Conservation (phyloP, 1,139 yeast genomes). For the Saccharomyces hybrid region DNA sequence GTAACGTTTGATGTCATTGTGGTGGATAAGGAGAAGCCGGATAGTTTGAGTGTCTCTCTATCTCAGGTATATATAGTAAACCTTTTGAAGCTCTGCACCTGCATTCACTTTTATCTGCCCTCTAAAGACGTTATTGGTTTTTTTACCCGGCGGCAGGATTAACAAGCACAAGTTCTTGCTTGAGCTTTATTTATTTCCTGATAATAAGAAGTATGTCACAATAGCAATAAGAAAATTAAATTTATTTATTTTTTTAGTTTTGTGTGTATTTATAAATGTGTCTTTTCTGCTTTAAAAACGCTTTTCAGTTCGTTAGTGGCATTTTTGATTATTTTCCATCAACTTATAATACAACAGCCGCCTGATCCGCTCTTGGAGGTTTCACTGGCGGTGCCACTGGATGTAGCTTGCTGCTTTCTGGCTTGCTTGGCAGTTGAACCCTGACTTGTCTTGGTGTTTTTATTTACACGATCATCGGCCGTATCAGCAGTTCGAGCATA, state of each 20-base stretch:
- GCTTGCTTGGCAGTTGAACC: background rate
- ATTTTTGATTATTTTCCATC: background rate
- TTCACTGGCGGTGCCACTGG: background rate
- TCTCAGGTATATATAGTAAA: background rate
- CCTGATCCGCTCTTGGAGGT: background rate
- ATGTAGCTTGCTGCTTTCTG: background rate
- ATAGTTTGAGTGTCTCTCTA: background rate
- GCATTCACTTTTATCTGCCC: too few species aligned
- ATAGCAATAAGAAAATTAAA: background rate
- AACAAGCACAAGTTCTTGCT: too few species aligned
- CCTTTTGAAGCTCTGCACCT: too few species aligned
- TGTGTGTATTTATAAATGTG: background rate
- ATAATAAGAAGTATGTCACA: background rate
- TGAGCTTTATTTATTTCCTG: too few species aligned
- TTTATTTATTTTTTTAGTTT: background rate
- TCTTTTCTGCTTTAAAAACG: background rate
- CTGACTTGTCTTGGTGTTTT: background rate
- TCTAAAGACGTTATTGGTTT: too few species aligned
- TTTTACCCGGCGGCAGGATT: too few species aligned
- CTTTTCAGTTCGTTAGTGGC: too few species aligned
- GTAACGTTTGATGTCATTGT: background rate
- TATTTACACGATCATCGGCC: background rate
- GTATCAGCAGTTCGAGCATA: background rate
- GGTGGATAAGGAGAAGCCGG: background rate
- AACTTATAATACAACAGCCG: conserved; percentile 1